Conservation (phyloP, 1,284 basidiomycete species). For the Violaceomyces palustris region DNA sequence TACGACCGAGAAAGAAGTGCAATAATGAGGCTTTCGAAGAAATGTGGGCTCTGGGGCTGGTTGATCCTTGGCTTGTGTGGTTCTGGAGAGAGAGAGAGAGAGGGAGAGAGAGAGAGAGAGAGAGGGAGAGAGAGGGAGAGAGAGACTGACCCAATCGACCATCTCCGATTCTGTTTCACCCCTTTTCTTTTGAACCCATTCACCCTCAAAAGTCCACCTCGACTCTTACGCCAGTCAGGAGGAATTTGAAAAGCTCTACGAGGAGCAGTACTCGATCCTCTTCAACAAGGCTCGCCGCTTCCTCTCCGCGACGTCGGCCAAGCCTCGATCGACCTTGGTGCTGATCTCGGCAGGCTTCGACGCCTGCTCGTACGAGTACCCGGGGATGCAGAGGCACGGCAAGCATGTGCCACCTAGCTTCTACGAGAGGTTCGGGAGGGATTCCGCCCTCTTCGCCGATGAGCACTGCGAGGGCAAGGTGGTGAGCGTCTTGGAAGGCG, state of each 20-base stretch:
- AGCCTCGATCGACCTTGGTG: slow-evolving; percentile 68
- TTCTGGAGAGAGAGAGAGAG: no score
- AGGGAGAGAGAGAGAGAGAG: no score
- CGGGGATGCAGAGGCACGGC: slow-evolving; percentile 84
- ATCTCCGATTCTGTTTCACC: no score
- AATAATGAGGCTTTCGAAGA: no score
- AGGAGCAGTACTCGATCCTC: slow-evolving; percentile 67
- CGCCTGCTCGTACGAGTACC: slow-evolving; percentile 83
- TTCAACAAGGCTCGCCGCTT: slow-evolving; percentile 72
- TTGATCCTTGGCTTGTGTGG: not conserved
- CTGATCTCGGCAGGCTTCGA: slow-evolving; percentile 70
- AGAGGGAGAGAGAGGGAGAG: no score
- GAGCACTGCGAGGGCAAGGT: slow-evolving; percentile 66
- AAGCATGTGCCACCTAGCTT: slow-evolving; percentile 84
- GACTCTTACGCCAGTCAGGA: slow-evolving; percentile 67
- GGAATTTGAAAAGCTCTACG: slow-evolving; percentile 74
- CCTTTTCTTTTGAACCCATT: no score
- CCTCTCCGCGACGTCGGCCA: slow-evolving; percentile 63
- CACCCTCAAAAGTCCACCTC: slow-evolving; percentile 69
- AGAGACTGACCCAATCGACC: no score
- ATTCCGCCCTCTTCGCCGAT: slow-evolving; percentile 67
- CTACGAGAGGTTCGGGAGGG: slow-evolving; percentile 75
- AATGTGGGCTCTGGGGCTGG: slow-evolving; percentile 11
- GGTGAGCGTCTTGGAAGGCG: slow-evolving; percentile 86
- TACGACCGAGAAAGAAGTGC: no score